Conservation (phyloP, 192 early-diverging fungal species). For the Coemansia sp. region DNA sequence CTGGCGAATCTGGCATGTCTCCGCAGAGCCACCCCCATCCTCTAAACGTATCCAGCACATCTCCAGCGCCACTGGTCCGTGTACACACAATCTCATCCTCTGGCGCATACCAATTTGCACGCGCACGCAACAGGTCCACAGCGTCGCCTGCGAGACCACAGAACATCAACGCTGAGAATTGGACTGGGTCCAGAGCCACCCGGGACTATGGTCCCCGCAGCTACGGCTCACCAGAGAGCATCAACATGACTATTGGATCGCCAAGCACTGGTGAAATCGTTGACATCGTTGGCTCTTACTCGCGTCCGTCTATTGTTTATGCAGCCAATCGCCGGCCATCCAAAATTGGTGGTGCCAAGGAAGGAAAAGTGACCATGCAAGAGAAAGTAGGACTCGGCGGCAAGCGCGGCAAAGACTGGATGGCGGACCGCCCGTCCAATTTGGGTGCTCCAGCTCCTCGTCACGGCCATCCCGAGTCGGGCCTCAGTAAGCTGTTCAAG, state of each 20-base stretch:
- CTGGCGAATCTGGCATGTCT: background rate
- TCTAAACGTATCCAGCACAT: background rate
- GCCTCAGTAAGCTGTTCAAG: constrained; percentile 25
- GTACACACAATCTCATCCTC: background rate
- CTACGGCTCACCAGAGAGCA: background rate
- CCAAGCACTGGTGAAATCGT: constrained; percentile 21
- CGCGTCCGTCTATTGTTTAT: constrained; percentile 30
- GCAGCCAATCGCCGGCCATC: constrained; percentile 20
- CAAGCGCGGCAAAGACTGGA: constrained; percentile 38
- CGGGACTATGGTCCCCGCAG: background rate
- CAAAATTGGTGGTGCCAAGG: constrained; percentile 23
- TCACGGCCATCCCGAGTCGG: constrained; percentile 28
- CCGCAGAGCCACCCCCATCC: background rate
- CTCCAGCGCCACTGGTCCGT: constrained; percentile 3
- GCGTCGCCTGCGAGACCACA: background rate
- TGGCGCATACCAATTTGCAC: background rate
- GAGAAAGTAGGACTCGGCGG: constrained; percentile 31
- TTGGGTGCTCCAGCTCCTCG: constrained; percentile 30
- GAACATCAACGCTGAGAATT: background rate
- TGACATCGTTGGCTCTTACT: constrained; percentile 34
- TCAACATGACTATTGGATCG: constrained; percentile 26
- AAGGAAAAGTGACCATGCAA: constrained; percentile 30
- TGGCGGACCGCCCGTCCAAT: constrained; percentile 47
- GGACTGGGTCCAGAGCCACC: background rate
- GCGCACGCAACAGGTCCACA: background rate